These are phyloP conservation scores for Cercospora sp. DNA, from an alignment of 2,329 filamentous ascomycete species.

Conservation along the genomic window DNA sequence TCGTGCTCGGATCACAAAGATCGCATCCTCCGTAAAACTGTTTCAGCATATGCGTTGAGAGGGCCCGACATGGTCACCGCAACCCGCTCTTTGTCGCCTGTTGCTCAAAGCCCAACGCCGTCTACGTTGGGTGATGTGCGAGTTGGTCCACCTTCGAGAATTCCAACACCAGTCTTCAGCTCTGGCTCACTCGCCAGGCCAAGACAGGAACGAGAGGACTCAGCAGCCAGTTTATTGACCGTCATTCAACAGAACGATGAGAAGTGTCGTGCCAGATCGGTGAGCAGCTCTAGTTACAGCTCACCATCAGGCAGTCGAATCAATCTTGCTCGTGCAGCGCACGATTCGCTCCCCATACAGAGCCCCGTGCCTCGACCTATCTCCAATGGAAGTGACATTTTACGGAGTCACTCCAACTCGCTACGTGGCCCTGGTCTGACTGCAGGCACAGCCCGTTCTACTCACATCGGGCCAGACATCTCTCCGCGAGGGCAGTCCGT, in stretches of 20 bases:
- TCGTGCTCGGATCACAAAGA: conserved; percentile 12
- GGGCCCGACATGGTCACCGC: conserved; percentile 10
- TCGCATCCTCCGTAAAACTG: conserved; percentile 32
- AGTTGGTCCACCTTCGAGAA: conserved; percentile 40
- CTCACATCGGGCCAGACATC: conserved; percentile 5
- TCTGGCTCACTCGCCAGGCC: conserved; percentile 35
- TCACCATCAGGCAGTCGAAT: conserved; percentile 24
- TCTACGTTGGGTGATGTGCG: conserved; percentile 21
- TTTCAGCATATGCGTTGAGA: conserved; percentile 27
- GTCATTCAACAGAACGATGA: conserved; percentile 31
- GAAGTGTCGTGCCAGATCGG: conserved; percentile 30
- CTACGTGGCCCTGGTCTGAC: conserved; percentile 19
- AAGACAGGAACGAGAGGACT: conserved; percentile 44
- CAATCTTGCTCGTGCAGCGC: conserved; percentile 15
- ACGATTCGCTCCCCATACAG: conserved; percentile 5
- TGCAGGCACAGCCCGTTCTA: conserved; percentile 30
- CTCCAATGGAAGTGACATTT: conserved; percentile 21
- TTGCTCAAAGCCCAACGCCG: conserved; percentile 30
- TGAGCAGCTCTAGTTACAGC: conserved; percentile 33
- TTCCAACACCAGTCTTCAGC: conserved; percentile 46
- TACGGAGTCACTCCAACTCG: conserved; percentile 29
- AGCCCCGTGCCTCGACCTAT: conserved; percentile 8
- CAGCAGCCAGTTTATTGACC: conserved; percentile 43
- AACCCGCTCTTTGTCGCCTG: conserved; percentile 23
- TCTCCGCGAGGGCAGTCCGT: conserved; percentile 1